phyloP scores from a whole-genome alignment of 2,329 filamentous ascomycete genomes.

The Fusarium sp. region DNA sequence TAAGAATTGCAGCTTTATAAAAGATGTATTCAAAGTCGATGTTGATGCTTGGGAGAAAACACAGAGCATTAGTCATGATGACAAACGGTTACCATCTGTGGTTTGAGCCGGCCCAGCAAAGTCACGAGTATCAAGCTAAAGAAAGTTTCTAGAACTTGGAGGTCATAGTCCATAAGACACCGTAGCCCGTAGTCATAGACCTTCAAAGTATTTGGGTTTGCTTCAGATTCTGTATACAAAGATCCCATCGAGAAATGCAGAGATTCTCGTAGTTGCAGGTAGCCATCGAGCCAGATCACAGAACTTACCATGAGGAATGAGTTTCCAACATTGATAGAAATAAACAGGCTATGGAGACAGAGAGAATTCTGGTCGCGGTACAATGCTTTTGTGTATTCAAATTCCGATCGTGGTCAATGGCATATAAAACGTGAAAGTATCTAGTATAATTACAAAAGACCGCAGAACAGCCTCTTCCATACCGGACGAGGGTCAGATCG shows the following conservation, averaged over 20 bases:
- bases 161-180: neutral
- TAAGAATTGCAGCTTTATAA: conserved; percentile 13
- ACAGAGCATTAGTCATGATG: neutral
- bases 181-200: neutral
- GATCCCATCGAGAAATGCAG: neutral
- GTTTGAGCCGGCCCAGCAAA: neutral
- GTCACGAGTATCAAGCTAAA: neutral
- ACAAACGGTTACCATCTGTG: neutral
- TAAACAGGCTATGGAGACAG: neutral
- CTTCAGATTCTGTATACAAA: neutral
- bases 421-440: neutral
- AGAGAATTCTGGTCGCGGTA: neutral
- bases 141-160: neutral
- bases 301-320: neutral
- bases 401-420: neutral
- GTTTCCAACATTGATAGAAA: neutral
- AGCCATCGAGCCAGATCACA: neutral
- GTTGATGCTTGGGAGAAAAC: neutral
- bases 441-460: conserved; percentile 28
- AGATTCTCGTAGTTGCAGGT: no score
- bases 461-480: conserved; percentile 44
- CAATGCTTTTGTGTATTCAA: neutral
- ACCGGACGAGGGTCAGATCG: conserved; percentile 13
- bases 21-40: neutral
- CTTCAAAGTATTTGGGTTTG: no score